Conservation (phyloP, 495 filamentous ascomycete species). For the Ramalina intermedia region DNA sequence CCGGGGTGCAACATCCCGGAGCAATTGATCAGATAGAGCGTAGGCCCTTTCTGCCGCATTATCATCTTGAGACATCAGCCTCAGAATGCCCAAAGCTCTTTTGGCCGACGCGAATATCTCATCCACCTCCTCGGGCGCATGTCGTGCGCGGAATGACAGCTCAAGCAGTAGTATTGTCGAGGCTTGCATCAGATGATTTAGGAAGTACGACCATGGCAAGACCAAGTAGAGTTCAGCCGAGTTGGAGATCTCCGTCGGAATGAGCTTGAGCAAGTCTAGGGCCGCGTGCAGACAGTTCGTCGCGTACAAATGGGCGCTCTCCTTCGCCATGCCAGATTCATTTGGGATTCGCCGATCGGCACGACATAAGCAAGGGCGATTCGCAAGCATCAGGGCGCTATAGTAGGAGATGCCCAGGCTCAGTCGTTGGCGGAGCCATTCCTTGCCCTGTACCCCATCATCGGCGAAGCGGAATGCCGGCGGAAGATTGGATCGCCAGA, state of each 20-base stretch:
- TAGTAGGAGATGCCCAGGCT: constrained; percentile 43
- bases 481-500: constrained; percentile 41
- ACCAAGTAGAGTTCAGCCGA: constrained; percentile 36
- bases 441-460: constrained; percentile 19
- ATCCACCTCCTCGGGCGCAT: constrained; percentile 37
- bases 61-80: constrained; percentile 37
- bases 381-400: constrained; percentile 43
- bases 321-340: constrained; percentile 25
- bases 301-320: constrained; percentile 44
- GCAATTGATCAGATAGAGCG: constrained; percentile 36
- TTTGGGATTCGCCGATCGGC: constrained; percentile 33
- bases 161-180: constrained; percentile 47
- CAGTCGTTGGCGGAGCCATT: constrained; percentile 22
- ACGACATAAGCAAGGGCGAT: constrained; percentile 50
- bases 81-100: constrained; percentile 40
- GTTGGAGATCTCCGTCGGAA: constrained; percentile 31
- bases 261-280: constrained; percentile 33
- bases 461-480: constrained; percentile 33
- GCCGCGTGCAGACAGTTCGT: constrained; percentile 41
- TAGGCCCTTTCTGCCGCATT: constrained; percentile 42
- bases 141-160: constrained; percentile 39
- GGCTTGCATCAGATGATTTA: constrained; percentile 54
- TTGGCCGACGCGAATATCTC: constrained; percentile 34
- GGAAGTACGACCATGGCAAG: constrained; percentile 49
- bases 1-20: constrained; percentile 24